Evolutionary conservation across 192 early-diverging fungal genomes (phyloP).

Genomic region (Backusella macrospora): DNA sequence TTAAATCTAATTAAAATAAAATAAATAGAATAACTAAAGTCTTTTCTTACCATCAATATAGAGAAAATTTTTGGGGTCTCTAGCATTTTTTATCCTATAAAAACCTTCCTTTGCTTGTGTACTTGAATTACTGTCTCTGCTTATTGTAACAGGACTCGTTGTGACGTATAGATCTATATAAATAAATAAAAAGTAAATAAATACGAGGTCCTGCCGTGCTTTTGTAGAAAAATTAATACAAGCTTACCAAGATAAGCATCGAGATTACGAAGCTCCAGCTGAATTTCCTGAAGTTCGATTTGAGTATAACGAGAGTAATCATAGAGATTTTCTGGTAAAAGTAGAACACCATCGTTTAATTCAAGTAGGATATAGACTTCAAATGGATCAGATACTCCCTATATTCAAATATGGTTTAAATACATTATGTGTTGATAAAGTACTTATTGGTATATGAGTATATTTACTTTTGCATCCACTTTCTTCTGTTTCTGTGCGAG

Average conservation of each 20-base stretch:
- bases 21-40: neutral
- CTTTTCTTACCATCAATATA: conserved; percentile 52
- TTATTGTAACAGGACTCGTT: conserved; percentile 59
- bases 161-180: conserved; percentile 55
- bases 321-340: conserved; percentile 65
- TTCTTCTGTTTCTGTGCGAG: conserved; percentile 45
- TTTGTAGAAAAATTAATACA: neutral
- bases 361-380: conserved; percentile 57
- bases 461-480: conserved; percentile 50
- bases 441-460: no score
- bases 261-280: conserved; percentile 63
- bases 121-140: conserved; percentile 37
- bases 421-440: neutral
- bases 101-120: conserved; percentile 23
- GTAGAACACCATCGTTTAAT: conserved; percentile 51
- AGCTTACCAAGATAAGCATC: conserved; percentile 65
- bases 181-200: neutral
- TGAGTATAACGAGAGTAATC: conserved; percentile 53
- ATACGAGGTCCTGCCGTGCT: neutral
- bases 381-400: conserved; percentile 49
- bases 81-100: conserved; percentile 33
- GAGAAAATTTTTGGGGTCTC: conserved; percentile 50
- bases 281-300: conserved; percentile 63
- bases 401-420: neutral
- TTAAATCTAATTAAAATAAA: neutral